Evolutionary conservation across 768 basidiomycete species (phyloP).

Genomic region (Serendipita vermifera): DNA sequence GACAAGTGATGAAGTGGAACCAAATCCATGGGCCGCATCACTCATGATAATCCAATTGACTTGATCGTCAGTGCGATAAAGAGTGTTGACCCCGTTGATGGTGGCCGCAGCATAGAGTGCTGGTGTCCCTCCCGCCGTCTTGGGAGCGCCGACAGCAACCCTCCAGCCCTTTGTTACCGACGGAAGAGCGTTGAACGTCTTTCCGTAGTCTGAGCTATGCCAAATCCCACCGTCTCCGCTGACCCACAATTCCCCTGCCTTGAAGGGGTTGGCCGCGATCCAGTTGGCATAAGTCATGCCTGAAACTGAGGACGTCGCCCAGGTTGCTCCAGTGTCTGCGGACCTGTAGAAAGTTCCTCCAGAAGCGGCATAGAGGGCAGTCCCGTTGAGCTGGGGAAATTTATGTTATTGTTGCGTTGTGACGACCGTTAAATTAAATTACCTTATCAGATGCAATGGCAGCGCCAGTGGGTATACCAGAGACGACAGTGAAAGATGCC

Average conservation of each 20-base stretch:
- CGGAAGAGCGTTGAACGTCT: constrained; percentile 35
- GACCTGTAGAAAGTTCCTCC: constrained; percentile 46
- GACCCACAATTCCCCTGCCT: constrained; percentile 52
- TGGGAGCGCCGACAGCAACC: constrained; percentile 43
- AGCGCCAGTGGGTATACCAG: constrained; percentile 38
- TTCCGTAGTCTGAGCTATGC: constrained; percentile 42
- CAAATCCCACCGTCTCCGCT: constrained; percentile 43
- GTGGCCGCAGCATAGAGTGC: constrained; percentile 45
- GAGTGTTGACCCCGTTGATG: constrained; percentile 31
- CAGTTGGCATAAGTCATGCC: constrained; percentile 20
- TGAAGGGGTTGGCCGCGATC: constrained; percentile 39
- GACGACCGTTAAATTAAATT: not conserved
- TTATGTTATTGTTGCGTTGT: not conserved
- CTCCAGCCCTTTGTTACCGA: constrained; percentile 42
- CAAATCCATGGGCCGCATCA: constrained; percentile 45
- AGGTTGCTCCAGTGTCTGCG: constrained; percentile 41
- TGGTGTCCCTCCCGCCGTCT: constrained; percentile 34
- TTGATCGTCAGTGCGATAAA: constrained; percentile 43
- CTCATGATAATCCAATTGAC: constrained; percentile 47
- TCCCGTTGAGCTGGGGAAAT: constrained; percentile 28
- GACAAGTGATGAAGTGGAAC: constrained; percentile 33
- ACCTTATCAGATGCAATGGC: constrained; percentile 49
- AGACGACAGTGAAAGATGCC: constrained; percentile 35
- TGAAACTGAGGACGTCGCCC: constrained; percentile 34
- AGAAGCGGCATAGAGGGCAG: constrained; percentile 47